Base-by-base conservation (phyloP, 495 filamentous ascomycete genomes). In the Delitschia confertaspora region DNA sequence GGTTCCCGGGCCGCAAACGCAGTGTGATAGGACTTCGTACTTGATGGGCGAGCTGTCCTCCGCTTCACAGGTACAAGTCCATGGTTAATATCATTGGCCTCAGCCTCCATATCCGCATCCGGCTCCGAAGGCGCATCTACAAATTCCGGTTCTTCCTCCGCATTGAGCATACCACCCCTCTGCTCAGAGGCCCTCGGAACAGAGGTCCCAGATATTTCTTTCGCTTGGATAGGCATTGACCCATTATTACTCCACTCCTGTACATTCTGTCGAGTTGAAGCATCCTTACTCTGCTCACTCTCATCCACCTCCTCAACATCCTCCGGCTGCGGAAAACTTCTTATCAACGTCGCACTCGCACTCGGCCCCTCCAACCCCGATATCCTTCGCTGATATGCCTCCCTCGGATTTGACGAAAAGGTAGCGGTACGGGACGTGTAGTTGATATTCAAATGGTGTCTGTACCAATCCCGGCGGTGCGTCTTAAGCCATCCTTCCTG, bases 391-490 rank as follows among this genome's bases (percentile, higher is more conserved):
- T 65, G 63, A 37, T 65, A 64, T 19, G 64, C 59, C 7, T 66
- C 51, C 34, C 64, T 63, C 1, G 64, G 62, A 35, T 69, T 64
- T 18, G 70, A 69, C 2, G 68, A 67, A 57, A 80, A 80, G 1
- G 72, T 74, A 8, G 71, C 64, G 0, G 66, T 61, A 27, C 70
- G 65, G 5, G 74, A 74, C n/a, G 72, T 71, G 53, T 79, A 78
- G 35, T 79, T 73, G 31, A 75, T 62, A 30, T 60, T 67, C 1
- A 80, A 46, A 26, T 75, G 65, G 34, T 66, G 63, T 47, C 60
- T 68, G 56, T 79, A 81, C 78, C 78, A 81, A 10, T 72, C 67
- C 37, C 76, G 76, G 33, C 75, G 70, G 59, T 81, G 74, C 40
- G 69, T 73, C 38, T 79, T 78, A 35, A 81, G 65, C 79, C 79